These are phyloP conservation scores for Kokia cookei DNA, from an alignment of 441 rosid genomes.

Conservation along the genomic window DNA sequence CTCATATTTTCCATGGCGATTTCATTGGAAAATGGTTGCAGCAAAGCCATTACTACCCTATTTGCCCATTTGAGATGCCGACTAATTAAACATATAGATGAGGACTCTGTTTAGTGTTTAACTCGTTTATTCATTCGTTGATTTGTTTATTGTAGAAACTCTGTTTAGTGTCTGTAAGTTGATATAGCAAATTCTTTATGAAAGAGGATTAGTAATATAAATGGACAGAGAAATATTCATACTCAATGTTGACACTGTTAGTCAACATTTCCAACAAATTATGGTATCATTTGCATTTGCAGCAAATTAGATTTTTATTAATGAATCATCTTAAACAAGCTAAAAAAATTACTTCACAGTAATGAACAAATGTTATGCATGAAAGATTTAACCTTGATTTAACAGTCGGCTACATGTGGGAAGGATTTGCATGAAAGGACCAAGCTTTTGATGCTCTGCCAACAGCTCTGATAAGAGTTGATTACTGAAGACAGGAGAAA, in stretches of 20 bases:
- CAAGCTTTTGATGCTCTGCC: conserved; percentile 94
- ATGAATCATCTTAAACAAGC: conserved; percentile 14
- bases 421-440: conserved; percentile 90
- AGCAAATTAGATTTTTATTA: conserved; percentile 15
- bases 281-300: neutral
- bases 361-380: conserved; percentile 2
- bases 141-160: neutral
- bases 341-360: neutral
- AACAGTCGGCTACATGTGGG: conserved; percentile 86
- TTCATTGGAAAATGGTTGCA: neutral
- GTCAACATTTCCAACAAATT: neutral
- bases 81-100: neutral
- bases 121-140: too few species aligned
- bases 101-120: too few species aligned
- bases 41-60: neutral
- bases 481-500: conserved; percentile 26
- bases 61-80: neutral
- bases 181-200: too few species aligned
- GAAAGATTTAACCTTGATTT: conserved; percentile 68
- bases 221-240: neutral
- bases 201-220: neutral
- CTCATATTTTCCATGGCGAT: neutral
- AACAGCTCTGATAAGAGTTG: conserved; percentile 81
- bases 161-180: neutral
- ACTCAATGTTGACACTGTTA: neutral